Percentiles rank a stretch among this genome's conserved stretches.
phyloP scores from a whole-genome alignment of 2,329 filamentous ascomycete species.

The Sphaerostilbella broomeana region DNA sequence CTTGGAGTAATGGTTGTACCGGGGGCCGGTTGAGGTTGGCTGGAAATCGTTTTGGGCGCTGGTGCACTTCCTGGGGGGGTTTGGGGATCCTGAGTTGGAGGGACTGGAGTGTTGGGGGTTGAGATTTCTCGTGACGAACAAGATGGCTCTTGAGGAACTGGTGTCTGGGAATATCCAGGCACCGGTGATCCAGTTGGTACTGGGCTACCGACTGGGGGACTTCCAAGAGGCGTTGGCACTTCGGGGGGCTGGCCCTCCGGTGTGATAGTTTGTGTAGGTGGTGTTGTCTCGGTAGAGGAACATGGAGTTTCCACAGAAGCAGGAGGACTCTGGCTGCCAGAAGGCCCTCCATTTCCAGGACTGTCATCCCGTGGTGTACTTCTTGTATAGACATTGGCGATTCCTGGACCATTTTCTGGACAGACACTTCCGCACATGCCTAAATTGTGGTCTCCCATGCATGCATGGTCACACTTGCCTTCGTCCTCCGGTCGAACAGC shows the following conservation, averaged over 20 bases:
- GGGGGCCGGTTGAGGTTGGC: constrained; percentile 9
- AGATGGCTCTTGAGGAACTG: constrained; percentile 7
- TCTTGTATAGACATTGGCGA: constrained; percentile 29
- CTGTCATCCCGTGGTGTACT: constrained; percentile 12
- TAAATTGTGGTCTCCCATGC: constrained; percentile 22
- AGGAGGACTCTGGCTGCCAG: constrained; percentile 10
- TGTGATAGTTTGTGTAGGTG: constrained; percentile 9
- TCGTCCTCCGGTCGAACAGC: constrained; percentile 25
- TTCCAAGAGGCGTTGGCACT: constrained; percentile 7
- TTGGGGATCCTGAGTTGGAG: constrained; percentile 6
- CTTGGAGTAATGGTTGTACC: constrained; percentile 1
- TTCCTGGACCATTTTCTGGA: constrained; percentile 19
- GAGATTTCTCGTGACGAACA: constrained; percentile 4
- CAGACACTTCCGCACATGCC: constrained; percentile 30
- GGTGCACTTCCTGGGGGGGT: constrained; percentile 10
- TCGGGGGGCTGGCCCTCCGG: constrained; percentile 15
- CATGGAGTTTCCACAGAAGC: constrained; percentile 7
- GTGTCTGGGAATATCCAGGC: not conserved
- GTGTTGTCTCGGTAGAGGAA: constrained; percentile 1
- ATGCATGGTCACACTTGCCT: constrained; percentile 26
- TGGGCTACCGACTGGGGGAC: constrained; percentile 2
- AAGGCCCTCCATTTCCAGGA: constrained; percentile 10
- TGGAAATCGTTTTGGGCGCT: constrained; percentile 14
- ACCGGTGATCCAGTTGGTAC: constrained; percentile 13
- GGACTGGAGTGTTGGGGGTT: not conserved